These are phyloP conservation scores for Cryptosporidium parvum DNA, from an alignment of 169 alveolate genomes.

Conservation along the genomic window DNA sequence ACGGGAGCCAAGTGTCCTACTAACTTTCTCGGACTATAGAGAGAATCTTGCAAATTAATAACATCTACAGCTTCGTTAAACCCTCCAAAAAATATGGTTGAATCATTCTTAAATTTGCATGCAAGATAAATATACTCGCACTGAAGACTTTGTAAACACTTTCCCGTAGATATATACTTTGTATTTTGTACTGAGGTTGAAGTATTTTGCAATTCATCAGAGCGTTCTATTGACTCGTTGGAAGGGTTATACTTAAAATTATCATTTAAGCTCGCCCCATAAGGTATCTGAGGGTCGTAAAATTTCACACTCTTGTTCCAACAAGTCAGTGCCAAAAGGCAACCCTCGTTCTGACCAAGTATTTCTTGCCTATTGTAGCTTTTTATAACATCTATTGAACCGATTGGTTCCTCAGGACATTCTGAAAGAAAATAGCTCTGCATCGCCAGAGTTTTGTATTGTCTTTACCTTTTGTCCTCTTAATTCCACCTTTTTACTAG, in stretches of 20 bases:
- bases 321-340: slow-evolving; percentile 49
- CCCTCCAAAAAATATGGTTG: slow-evolving; percentile 42
- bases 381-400: slow-evolving; percentile 21
- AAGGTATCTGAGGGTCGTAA: slow-evolving; percentile 34
- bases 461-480: background rate
- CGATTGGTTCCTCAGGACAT: slow-evolving; percentile 47
- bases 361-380: background rate
- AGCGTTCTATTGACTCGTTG: background rate
- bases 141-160: slow-evolving; percentile 10
- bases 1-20: slow-evolving; percentile 58
- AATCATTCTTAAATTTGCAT: slow-evolving; percentile 14
- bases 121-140: slow-evolving; percentile 35
- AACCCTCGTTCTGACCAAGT: slow-evolving; percentile 2
- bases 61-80: slow-evolving; percentile 29
- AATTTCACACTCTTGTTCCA: slow-evolving; percentile 70
- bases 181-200: background rate
- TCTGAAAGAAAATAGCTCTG: slow-evolving; percentile 53
- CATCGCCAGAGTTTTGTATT: slow-evolving; percentile 23
- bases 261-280: background rate
- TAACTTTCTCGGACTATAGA: slow-evolving; percentile 4
- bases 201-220: background rate
- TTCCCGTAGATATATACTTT: slow-evolving; percentile 37
- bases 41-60: slow-evolving; percentile 7
- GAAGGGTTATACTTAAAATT: background rate
- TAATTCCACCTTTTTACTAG: slow-evolving; percentile 12